These are phyloP conservation scores for Lasiodiplodia sp. DNA, from an alignment of 2,329 filamentous ascomycete species.

Conservation along the genomic window DNA sequence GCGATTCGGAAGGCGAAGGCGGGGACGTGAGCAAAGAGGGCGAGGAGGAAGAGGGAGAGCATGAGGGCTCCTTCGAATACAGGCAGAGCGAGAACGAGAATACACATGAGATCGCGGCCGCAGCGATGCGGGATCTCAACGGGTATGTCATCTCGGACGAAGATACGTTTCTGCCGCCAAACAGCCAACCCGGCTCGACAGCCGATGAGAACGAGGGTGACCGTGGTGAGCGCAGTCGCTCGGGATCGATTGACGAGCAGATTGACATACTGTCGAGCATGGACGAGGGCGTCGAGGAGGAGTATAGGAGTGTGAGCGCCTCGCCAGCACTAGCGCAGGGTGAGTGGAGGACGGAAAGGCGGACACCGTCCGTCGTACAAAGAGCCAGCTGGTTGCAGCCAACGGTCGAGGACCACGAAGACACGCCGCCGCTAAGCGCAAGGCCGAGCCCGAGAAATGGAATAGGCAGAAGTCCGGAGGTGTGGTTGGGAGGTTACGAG, in stretches of 20 bases:
- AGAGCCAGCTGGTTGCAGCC: conserved; percentile 25
- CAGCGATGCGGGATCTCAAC: conserved; percentile 28
- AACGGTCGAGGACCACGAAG: conserved; percentile 29
- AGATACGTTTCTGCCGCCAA: conserved; percentile 10
- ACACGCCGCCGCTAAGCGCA: conserved; percentile 13
- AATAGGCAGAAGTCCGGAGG: not conserved
- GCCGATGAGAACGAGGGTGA: not conserved
- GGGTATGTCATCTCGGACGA: conserved; percentile 30
- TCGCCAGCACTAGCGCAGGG: conserved; percentile 16
- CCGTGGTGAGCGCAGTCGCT: not conserved
- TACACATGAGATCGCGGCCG: conserved; percentile 1
- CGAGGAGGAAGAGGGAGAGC: not conserved
- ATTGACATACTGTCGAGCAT: conserved; percentile 29
- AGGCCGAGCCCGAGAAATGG: conserved; percentile 14
- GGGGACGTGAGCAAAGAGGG: not conserved
- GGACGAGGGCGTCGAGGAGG: conserved; percentile 29
- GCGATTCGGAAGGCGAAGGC: conserved; percentile 3
- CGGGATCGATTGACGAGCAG: conserved; percentile 28
- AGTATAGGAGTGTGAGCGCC: not conserved
- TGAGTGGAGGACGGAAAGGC: not conserved
- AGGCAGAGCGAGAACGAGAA: conserved; percentile 13
- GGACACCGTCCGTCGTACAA: not conserved
- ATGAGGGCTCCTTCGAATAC: conserved; percentile 15
- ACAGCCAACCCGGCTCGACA: not conserved
- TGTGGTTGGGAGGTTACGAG: conserved; percentile 21